phyloP scores from a whole-genome alignment of 2,329 filamentous ascomycete genomes.

The Didymella segeticola region DNA sequence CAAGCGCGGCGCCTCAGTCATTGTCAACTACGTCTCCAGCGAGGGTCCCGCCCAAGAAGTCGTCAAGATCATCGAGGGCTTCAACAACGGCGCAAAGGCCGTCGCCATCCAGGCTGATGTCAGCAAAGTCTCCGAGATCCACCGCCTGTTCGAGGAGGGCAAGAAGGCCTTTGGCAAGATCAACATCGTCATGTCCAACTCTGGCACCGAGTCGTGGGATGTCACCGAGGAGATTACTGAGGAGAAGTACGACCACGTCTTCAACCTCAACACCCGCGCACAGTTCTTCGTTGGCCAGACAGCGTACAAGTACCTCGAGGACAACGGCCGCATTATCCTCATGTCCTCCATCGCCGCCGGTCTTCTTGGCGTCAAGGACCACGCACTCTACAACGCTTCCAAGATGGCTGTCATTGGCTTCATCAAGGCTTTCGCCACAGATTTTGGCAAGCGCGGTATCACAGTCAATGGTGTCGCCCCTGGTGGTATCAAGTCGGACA shows the following conservation, averaged over 20 bases:
- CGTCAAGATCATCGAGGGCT: slow-evolving; percentile 53
- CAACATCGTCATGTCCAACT: slow-evolving; percentile 60
- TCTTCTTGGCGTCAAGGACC: slow-evolving; percentile 71
- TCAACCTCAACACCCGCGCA: slow-evolving; percentile 71
- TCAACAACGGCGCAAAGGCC: slow-evolving; percentile 58
- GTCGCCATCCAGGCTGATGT: slow-evolving; percentile 67
- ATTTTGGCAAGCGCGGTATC: slow-evolving; percentile 71
- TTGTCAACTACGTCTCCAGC: slow-evolving; percentile 70
- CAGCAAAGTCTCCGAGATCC: slow-evolving; percentile 62
- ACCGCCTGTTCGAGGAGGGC: slow-evolving; percentile 59
- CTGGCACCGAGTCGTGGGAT: slow-evolving; percentile 70
- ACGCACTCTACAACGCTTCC: slow-evolving; percentile 73
- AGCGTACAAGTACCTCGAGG: slow-evolving; percentile 72
- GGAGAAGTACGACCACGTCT: slow-evolving; percentile 75
- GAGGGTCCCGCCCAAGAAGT: slow-evolving; percentile 58
- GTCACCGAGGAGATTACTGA: slow-evolving; percentile 72
- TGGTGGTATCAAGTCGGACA: slow-evolving; percentile 77
- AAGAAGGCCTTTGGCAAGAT: slow-evolving; percentile 54
- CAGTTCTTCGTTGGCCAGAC: slow-evolving; percentile 82
- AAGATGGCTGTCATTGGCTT: slow-evolving; percentile 78
- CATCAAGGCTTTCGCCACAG: slow-evolving; percentile 73
- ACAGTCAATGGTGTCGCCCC: slow-evolving; percentile 77
- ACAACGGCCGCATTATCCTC: slow-evolving; percentile 75
- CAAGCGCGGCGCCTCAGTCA: slow-evolving; percentile 67
- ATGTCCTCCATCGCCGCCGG: slow-evolving; percentile 75